phyloP scores from a whole-genome alignment of 345 rosid species.

The Cardamine occulta region DNA sequence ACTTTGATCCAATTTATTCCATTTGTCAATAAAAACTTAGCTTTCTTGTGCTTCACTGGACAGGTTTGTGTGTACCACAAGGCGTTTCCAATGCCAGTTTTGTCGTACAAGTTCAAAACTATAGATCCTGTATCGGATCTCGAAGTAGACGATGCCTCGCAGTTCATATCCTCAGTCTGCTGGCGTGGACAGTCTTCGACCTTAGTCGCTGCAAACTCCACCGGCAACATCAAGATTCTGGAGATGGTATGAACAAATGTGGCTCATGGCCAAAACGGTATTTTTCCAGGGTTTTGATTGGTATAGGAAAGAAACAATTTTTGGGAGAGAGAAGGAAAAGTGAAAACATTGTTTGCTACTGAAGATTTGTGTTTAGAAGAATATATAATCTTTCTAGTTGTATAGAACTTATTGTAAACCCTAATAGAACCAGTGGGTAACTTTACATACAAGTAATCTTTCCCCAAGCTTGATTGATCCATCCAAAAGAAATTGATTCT shows the following conservation, averaged over 20 bases:
- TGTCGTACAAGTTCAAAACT: conserved; percentile 73
- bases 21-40: no score
- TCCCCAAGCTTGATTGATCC: background rate
- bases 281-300: background rate
- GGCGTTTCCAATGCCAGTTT: conserved; percentile 95
- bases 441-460: conserved; percentile 26
- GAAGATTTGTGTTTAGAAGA: conserved; percentile 28
- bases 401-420: conserved; percentile 22
- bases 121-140: conserved; percentile 63
- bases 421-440: background rate
- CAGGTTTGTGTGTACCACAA: conserved; percentile 94
- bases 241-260: conserved; percentile 65
- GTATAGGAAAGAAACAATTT: conserved; percentile 30
- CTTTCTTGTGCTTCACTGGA: conserved; percentile 38
- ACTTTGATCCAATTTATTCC: no score
- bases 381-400: conserved; percentile 22
- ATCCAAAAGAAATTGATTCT: conserved; percentile 5
- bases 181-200: conserved; percentile 84
- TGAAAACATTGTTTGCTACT: conserved; percentile 19
- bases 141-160: conserved; percentile 40
- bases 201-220: conserved; percentile 83
- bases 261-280: background rate
- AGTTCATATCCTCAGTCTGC: conserved; percentile 77
- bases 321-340: conserved; percentile 27
- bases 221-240: conserved; percentile 79